These are phyloP conservation scores for Thermothielavioides terrestris DNA, from an alignment of 495 filamentous ascomycete genomes.

Conservation along the genomic window DNA sequence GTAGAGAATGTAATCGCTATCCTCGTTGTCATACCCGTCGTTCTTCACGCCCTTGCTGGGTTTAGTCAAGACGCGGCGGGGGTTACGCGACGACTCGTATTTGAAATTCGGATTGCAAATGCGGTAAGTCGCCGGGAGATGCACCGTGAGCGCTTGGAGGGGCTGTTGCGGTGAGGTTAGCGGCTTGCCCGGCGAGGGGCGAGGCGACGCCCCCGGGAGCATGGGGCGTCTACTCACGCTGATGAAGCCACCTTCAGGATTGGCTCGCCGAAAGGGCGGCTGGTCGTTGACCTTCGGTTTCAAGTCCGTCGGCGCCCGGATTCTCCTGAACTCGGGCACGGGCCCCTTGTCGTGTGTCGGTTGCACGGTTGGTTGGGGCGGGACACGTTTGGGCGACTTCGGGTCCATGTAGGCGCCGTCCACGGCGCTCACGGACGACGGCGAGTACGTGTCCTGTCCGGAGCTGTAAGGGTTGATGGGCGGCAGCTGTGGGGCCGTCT, in stretches of 20 bases:
- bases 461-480: constrained; percentile 60
- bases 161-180: constrained; percentile 48
- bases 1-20: constrained; percentile 98
- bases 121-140: constrained; percentile 89
- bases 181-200: neutral
- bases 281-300: constrained; percentile 77
- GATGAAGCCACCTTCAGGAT: constrained; percentile 97
- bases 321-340: constrained; percentile 78
- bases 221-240: constrained; percentile 71
- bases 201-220: neutral
- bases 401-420: constrained; percentile 67
- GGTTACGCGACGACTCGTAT: constrained; percentile 98
- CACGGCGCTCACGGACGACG: constrained; percentile 57
- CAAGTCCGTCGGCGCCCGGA: constrained; percentile 63
- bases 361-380: constrained; percentile 40
- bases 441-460: constrained; percentile 55
- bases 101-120: constrained; percentile 98
- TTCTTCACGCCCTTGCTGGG: constrained; percentile 99
- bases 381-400: constrained; percentile 57
- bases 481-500: constrained; percentile 50
- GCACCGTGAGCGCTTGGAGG: constrained; percentile 88
- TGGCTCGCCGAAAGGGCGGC: constrained; percentile 84
- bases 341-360: constrained; percentile 55
- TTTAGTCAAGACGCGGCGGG: constrained; percentile 93
- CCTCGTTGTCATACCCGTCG: constrained; percentile 98